phyloP scores from a whole-genome alignment of 2,329 filamentous ascomycete species.

The Tolypocladium ovalisporum region DNA sequence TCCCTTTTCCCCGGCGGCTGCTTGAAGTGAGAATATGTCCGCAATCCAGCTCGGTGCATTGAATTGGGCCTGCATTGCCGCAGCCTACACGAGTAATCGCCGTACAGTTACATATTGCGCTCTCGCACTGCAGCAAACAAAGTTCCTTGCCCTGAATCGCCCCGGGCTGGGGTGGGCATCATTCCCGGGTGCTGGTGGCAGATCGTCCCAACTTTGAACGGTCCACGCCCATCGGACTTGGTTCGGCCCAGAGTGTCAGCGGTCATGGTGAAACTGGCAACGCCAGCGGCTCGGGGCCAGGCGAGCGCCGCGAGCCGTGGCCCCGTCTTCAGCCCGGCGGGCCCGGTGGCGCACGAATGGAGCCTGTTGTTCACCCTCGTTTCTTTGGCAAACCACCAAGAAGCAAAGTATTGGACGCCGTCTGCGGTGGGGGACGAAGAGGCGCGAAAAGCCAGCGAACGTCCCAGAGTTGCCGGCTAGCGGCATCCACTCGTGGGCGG shows the following conservation, averaged over 20 bases:
- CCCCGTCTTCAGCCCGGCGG: constrained; percentile 6
- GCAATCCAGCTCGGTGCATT: neutral
- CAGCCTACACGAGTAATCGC: neutral
- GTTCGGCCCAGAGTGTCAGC: neutral
- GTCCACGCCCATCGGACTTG: neutral
- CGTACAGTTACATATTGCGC: neutral
- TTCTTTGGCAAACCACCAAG: neutral
- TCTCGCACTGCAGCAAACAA: neutral
- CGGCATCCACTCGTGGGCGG: neutral
- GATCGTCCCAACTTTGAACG: neutral
- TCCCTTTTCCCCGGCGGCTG: neutral
- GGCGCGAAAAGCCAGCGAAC: neutral
- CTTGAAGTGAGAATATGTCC: neutral
- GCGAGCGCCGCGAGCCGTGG: constrained; percentile 6
- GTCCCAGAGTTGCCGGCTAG: neutral
- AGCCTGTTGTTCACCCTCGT: neutral
- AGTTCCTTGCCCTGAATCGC: neutral
- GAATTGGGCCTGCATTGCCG: neutral
- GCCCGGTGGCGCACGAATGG: neutral
- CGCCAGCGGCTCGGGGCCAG: constrained; percentile 5
- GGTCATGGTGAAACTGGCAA: neutral
- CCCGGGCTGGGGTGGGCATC: neutral
- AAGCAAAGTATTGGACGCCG: neutral
- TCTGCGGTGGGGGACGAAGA: neutral
- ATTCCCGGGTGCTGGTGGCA: neutral